Percentiles rank a stretch among this genome's conserved stretches.
Conservation (phyloP, 2,329 filamentous ascomycete species). For the Fusarium tuaranense region DNA sequence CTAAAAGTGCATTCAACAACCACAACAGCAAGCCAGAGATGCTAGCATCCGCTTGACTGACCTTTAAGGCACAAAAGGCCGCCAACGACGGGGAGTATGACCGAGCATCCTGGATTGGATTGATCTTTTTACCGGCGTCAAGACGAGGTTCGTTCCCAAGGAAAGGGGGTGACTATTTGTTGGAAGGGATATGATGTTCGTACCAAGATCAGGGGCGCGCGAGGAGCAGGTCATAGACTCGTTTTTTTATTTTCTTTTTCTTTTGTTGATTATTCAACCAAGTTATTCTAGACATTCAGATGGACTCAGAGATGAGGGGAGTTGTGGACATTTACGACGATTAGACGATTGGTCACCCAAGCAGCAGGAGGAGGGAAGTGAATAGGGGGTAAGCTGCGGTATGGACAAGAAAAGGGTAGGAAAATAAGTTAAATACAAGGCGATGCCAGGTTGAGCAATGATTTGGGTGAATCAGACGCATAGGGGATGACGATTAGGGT, state of each 20-base stretch:
- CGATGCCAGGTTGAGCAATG: neutral
- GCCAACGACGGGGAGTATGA: conserved; percentile 11
- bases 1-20: conserved; percentile 13
- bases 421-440: neutral
- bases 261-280: conserved; percentile 31
- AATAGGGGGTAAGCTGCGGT: neutral
- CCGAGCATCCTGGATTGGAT: conserved; percentile 22
- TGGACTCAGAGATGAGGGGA: conserved; percentile 23
- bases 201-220: conserved; percentile 15
- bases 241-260: conserved; percentile 18
- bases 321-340: conserved; percentile 36
- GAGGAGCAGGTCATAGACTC: conserved; percentile 31
- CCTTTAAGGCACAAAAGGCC: neutral
- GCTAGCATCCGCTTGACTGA: neutral
- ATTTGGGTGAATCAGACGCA: neutral
- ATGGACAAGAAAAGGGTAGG: neutral
- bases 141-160: conserved; percentile 16
- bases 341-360: conserved; percentile 40
- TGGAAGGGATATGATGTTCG: conserved; percentile 24
- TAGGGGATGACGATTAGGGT: neutral
- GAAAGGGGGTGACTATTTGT: conserved; percentile 7
- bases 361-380: neutral
- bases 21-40: neutral
- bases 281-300: conserved; percentile 38
- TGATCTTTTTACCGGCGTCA: conserved; percentile 34